Evolutionary conservation across 305 asterid species (phyloP).

Genomic region (Fraxinus velutina): DNA sequence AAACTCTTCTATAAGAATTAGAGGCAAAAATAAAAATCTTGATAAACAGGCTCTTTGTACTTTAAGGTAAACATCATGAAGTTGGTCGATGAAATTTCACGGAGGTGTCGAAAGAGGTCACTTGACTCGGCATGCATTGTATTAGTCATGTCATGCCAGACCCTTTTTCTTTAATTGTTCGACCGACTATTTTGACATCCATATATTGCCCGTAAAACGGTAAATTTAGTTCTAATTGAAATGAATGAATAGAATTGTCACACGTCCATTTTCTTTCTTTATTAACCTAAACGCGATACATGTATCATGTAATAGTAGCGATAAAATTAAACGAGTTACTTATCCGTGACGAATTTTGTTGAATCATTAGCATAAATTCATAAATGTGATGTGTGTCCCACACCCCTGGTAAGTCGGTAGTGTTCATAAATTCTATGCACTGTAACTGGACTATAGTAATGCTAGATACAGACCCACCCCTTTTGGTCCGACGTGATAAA

Average conservation of each 20-base stretch:
- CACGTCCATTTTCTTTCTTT: neutral
- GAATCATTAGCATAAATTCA: neutral
- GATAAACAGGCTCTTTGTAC: neutral
- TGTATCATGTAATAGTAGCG: neutral
- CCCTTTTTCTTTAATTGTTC: neutral
- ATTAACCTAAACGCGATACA: neutral
- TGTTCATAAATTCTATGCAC: neutral
- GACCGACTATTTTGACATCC: too few relatives aligned
- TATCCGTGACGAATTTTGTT: neutral
- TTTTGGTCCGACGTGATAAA: slow-evolving; percentile 25
- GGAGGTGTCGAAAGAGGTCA: neutral
- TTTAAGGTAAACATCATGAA: too few relatives aligned
- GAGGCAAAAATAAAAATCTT: neutral
- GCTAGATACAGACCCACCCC: slow-evolving; percentile 7
- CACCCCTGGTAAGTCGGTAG: neutral
- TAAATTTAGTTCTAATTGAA: neutral
- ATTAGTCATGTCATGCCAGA: neutral
- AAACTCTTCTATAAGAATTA: too few relatives aligned
- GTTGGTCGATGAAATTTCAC: neutral
- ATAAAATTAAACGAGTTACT: neutral
- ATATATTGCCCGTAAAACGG: too few relatives aligned
- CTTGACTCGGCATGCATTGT: neutral
- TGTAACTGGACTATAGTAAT: neutral
- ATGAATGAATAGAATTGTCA: neutral
- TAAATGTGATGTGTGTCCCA: slow-evolving; percentile 12